These are phyloP conservation scores for Populus hybrid DNA, from an alignment of 441 rosid species.

Conservation along the genomic window DNA sequence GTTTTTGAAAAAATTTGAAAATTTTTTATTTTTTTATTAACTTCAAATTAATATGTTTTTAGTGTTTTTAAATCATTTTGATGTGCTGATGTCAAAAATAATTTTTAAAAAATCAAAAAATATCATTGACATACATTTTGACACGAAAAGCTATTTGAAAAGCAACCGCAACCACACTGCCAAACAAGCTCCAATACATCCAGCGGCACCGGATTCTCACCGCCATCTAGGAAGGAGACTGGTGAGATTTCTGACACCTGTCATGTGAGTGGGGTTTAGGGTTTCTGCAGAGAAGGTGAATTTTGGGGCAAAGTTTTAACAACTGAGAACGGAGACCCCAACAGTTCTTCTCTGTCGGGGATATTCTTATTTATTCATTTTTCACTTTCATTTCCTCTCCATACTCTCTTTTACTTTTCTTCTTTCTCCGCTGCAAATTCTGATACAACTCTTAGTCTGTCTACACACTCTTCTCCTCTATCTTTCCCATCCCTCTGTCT, in stretches of 20 bases:
- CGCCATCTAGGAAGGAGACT: constrained; percentile 14
- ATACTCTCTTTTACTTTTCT: background rate
- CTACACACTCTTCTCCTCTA: constrained; percentile 17
- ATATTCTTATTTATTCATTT: constrained; percentile 17
- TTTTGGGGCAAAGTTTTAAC: constrained; percentile 16
- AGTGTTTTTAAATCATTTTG: no score
- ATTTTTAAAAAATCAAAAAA: no score
- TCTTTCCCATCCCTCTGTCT: constrained; percentile 44
- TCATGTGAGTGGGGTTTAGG: constrained; percentile 41
- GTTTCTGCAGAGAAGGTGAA: background rate
- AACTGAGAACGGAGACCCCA: background rate
- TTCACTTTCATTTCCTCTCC: constrained; percentile 3
- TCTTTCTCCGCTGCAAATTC: constrained; percentile 34
- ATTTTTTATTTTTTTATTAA: no score
- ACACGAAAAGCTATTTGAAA: no score
- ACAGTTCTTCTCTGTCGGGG: constrained; percentile 23
- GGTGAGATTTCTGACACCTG: constrained; percentile 43
- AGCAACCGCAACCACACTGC: no score
- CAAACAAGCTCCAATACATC: no score
- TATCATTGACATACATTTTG: no score
- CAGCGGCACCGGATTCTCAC: constrained; percentile 18
- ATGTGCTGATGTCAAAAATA: no score
- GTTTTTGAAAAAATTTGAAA: no score
- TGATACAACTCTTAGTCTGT: constrained; percentile 37
- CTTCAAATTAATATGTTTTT: no score